These are phyloP conservation scores for Trametes hirsuta DNA, from an alignment of 1,284 basidiomycete species.

Conservation along the genomic window DNA sequence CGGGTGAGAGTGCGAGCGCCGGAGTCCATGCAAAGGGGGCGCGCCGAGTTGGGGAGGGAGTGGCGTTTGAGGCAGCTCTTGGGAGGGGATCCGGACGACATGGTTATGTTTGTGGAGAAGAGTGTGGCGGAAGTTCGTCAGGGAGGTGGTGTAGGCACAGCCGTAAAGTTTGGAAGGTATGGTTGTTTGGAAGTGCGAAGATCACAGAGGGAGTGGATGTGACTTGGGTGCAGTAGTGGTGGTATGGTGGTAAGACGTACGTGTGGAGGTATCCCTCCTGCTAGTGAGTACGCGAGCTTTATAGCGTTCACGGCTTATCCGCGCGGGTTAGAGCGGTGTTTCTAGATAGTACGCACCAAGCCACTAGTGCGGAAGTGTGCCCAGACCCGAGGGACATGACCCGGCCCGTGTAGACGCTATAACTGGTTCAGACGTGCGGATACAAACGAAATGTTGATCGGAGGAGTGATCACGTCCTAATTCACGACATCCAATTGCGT, in stretches of 20 bases:
- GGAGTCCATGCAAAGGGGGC: constrained; percentile 1
- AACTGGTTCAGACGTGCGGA: too few species aligned
- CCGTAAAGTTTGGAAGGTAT: too few species aligned
- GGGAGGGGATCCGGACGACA: not conserved
- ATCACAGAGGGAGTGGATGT: not conserved
- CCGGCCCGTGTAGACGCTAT: too few species aligned
- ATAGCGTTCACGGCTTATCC: constrained; percentile 1
- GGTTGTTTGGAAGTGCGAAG: too few species aligned
- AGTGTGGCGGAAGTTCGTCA: not conserved
- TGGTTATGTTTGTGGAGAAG: not conserved
- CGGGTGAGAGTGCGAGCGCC: not conserved
- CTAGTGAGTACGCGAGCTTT: not conserved
- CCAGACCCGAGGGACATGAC: too few species aligned
- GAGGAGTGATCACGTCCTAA: too few species aligned
- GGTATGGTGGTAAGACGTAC: not conserved
- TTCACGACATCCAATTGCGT: too few species aligned
- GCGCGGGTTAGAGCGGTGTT: not conserved
- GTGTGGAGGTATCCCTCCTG: not conserved
- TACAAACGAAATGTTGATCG: too few species aligned
- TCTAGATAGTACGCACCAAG: not conserved
- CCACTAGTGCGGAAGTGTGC: too few species aligned
- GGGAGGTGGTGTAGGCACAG: not conserved
- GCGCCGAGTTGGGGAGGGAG: constrained; percentile 6
- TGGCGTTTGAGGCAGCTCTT: constrained; percentile 22
- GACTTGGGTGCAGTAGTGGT: not conserved